phyloP scores from a whole-genome alignment of 148 eudicot species.

The Beta vulgaris region DNA sequence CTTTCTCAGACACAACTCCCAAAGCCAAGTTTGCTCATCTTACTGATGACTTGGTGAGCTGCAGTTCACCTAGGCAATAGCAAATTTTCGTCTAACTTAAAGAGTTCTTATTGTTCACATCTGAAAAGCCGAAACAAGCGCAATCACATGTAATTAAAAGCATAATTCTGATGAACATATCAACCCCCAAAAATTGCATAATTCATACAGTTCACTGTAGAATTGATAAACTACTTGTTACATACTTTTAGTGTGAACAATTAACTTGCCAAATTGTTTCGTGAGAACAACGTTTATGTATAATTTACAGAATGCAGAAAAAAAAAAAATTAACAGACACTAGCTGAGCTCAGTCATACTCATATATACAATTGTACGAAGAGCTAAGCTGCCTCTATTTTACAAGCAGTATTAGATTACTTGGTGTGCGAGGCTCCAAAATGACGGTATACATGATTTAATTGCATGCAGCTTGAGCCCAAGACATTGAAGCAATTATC shows the following conservation, averaged over 20 bases:
- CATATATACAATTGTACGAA: neutral
- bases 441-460: neutral
- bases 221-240: neutral
- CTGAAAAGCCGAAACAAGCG: too few relatives aligned
- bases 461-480: neutral
- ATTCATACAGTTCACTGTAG: too few relatives aligned
- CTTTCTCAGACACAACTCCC: too few relatives aligned
- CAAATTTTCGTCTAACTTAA: too few relatives aligned
- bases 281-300: neutral
- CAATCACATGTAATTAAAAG: too few relatives aligned
- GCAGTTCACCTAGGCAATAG: too few relatives aligned
- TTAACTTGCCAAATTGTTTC: neutral
- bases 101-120: too few relatives aligned
- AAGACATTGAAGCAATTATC: neutral
- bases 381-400: neutral
- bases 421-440: neutral
- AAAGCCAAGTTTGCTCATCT: too few relatives aligned
- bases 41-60: too few relatives aligned
- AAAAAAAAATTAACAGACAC: neutral
- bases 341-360: neutral
- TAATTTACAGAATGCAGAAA: neutral
- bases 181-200: neutral
- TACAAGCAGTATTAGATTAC: neutral
- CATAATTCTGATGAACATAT: too few relatives aligned
- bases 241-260: neutral